Percentiles rank a stretch among this genome's conserved stretches.
Conservation (phyloP, 345 rosid genomes). For the Camelina neglecta region DNA sequence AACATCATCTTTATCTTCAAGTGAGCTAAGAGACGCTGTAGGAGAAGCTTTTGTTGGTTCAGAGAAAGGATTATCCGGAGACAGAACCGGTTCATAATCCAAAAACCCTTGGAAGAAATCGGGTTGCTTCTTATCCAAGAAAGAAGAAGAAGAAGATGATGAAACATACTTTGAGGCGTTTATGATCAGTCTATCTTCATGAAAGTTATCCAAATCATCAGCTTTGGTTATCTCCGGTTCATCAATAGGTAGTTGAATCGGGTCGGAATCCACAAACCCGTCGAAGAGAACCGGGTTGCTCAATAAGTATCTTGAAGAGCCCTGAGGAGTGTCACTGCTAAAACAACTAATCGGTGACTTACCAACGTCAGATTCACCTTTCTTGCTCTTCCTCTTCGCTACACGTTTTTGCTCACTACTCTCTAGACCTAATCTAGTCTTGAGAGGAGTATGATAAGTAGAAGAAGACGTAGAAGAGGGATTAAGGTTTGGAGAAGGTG, state of each 20-base stretch:
- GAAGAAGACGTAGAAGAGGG: constrained; percentile 49
- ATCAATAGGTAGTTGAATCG: constrained; percentile 36
- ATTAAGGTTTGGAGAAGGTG: constrained; percentile 44
- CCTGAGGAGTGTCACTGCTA: constrained; percentile 41
- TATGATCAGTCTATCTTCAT: constrained; percentile 36
- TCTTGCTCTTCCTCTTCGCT: constrained; percentile 50
- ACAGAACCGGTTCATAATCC: constrained; percentile 60
- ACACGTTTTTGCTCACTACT: constrained; percentile 28
- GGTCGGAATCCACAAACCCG: constrained; percentile 46
- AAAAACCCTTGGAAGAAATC: constrained; percentile 53
- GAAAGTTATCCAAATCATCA: constrained; percentile 11
- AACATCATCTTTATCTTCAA: constrained; percentile 42
- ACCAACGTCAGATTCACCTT: constrained; percentile 19
- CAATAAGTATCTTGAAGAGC: constrained; percentile 43
- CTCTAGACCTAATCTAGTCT: constrained; percentile 52
- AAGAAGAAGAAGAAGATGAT: constrained; percentile 49
- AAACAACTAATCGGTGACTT: constrained; percentile 41
- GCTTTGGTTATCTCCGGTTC: constrained; percentile 42
- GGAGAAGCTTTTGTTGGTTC: constrained; percentile 47
- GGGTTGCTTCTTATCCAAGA: constrained; percentile 54
- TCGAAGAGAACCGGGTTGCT: constrained; percentile 46
- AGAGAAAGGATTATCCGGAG: constrained; percentile 48
- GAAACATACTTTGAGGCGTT: constrained; percentile 64
- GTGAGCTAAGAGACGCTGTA: constrained; percentile 35
- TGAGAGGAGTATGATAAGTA: constrained; percentile 48